phyloP scores from a whole-genome alignment of 2,329 filamentous ascomycete species.

The Huntiella savannae region DNA sequence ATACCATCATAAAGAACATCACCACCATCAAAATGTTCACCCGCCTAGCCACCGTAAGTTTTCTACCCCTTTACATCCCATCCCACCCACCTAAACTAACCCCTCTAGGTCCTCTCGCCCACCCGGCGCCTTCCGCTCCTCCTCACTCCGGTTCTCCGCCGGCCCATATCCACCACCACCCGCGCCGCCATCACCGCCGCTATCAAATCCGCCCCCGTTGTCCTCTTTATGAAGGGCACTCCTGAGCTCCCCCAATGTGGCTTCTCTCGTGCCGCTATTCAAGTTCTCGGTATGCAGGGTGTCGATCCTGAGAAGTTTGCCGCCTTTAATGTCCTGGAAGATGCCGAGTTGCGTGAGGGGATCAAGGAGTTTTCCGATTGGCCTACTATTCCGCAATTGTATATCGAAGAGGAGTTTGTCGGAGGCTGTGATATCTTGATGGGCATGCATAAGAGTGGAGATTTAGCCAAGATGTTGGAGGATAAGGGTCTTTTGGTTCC shows the following conservation, averaged over 20 bases:
- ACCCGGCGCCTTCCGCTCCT: background rate
- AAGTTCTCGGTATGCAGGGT: conserved; percentile 85
- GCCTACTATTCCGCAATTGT: conserved; percentile 96
- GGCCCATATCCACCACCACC: conserved; percentile 53
- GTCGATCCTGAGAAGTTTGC: conserved; percentile 91
- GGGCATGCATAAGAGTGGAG: conserved; percentile 92
- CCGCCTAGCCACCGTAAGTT: conserved; percentile 12
- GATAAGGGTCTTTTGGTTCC: conserved; percentile 69
- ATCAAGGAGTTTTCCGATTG: conserved; percentile 99
- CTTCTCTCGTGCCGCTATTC: conserved; percentile 85
- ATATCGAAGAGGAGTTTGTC: conserved; percentile 87
- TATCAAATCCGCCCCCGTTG: conserved; percentile 70
- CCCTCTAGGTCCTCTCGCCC: background rate
- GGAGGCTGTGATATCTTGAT: conserved; percentile 96
- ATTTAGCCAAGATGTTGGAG: conserved; percentile 76
- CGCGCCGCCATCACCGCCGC: conserved; percentile 76
- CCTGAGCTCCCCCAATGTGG: conserved; percentile 92
- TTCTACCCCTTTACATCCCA: background rate
- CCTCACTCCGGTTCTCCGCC: background rate
- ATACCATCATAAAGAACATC: background rate
- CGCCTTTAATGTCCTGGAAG: conserved; percentile 95
- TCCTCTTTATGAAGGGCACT: conserved; percentile 97
- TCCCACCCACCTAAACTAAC: background rate
- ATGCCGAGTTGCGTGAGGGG: conserved; percentile 66
- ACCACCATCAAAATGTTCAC: background rate